Percentiles rank a stretch among this genome's conserved stretches.
Conservation (phyloP, 2,329 filamentous ascomycete genomes). For the Curvularia hawaiiensis region DNA sequence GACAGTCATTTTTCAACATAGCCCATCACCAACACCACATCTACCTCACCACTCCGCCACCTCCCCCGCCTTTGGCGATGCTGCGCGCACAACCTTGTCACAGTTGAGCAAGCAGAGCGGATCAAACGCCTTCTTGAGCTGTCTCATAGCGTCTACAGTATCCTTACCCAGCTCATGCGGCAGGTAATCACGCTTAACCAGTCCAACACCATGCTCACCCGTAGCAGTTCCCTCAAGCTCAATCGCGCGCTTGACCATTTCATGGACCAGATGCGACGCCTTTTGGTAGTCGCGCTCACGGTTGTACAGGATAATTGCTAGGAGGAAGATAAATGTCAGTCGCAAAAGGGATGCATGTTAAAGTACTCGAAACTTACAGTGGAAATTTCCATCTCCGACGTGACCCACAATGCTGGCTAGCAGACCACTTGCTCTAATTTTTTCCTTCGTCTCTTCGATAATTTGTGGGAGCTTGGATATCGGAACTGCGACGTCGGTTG, state of each 20-base stretch:
- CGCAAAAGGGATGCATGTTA: not conserved
- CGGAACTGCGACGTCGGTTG: constrained; percentile 80
- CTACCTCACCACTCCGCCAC: constrained; percentile 51
- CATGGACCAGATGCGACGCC: constrained; percentile 74
- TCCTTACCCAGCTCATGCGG: constrained; percentile 74
- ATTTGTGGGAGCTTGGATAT: constrained; percentile 73
- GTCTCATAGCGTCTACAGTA: constrained; percentile 83
- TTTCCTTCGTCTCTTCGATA: constrained; percentile 75
- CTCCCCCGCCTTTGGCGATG: constrained; percentile 56
- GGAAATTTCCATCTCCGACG: constrained; percentile 77
- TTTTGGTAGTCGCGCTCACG: constrained; percentile 67
- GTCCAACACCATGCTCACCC: constrained; percentile 81
- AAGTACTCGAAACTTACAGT: constrained; percentile 54
- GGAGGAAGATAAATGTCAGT: constrained; percentile 13
- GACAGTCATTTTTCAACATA: not conserved
- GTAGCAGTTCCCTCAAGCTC: constrained; percentile 86
- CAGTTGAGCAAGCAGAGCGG: constrained; percentile 70
- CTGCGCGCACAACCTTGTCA: constrained; percentile 67
- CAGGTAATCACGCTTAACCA: constrained; percentile 85
- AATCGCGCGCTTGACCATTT: constrained; percentile 85
- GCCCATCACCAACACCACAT: not conserved
- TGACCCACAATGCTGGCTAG: constrained; percentile 72
- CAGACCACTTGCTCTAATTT: constrained; percentile 67
- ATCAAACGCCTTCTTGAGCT: constrained; percentile 82
- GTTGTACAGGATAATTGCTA: constrained; percentile 66